Percentiles rank a stretch among this genome's conserved stretches.
Evolutionary conservation across 1,284 basidiomycete genomes (phyloP).

Genomic region (Cryptococcus sp.): DNA sequence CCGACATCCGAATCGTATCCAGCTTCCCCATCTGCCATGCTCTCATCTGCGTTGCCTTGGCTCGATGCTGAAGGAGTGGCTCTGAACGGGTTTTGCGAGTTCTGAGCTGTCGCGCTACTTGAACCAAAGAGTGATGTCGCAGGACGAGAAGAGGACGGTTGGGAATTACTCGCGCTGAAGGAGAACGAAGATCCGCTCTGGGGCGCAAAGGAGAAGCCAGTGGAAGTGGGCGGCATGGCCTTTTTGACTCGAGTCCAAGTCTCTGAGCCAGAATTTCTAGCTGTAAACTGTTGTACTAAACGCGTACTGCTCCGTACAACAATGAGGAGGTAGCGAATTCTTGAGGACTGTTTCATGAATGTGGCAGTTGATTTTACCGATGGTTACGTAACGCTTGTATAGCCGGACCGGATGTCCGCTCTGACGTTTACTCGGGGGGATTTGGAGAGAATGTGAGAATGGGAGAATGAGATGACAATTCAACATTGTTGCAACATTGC

Average conservation of each 20-base stretch:
- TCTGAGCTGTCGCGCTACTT: not conserved
- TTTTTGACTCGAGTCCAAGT: not conserved
- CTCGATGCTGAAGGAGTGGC: not conserved
- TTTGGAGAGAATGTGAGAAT: not conserved
- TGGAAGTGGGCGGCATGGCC: conserved; percentile 8
- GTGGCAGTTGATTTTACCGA: not conserved
- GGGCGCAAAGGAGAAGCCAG: conserved; percentile 13
- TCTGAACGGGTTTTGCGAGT: too few relatives aligned
- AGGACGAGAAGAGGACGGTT: conserved; percentile 12
- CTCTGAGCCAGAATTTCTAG: not conserved
- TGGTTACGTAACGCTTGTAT: not conserved
- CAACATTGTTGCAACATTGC: not conserved
- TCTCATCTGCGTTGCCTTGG: not conserved
- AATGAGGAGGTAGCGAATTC: too few relatives aligned
- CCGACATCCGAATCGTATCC: conserved; percentile 4
- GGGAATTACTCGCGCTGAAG: conserved; percentile 3
- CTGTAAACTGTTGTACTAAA: not conserved
- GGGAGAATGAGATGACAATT: too few relatives aligned
- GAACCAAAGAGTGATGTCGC: conserved; percentile 8
- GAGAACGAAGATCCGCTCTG: conserved; percentile 13
- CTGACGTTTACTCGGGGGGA: not conserved
- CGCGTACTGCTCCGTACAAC: too few relatives aligned
- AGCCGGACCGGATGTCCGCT: not conserved
- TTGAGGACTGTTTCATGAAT: not conserved
- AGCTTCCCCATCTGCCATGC: conserved; percentile 1